Conservation (phyloP, 106 monocot species). For the Vanilla planifolia region DNA sequence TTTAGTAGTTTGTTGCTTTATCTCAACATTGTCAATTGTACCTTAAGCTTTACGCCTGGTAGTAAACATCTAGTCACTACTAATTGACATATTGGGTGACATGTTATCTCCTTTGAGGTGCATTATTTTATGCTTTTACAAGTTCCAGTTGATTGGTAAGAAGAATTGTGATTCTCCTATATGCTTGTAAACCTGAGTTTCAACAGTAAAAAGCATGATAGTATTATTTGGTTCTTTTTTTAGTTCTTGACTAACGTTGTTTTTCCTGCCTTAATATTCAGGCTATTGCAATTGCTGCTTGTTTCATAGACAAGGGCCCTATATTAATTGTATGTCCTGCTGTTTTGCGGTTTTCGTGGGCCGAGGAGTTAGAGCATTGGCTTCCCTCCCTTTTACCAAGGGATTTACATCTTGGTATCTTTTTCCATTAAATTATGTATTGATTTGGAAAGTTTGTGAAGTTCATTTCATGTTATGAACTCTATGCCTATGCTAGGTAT, state of each 20-base stretch:
- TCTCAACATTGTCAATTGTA: too few species aligned
- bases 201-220: background rate
- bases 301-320: slow-evolving; percentile 69
- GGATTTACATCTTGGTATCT: slow-evolving; percentile 94
- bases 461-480: background rate
- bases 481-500: background rate
- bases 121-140: too few species aligned
- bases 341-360: slow-evolving; percentile 92
- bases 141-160: too few species aligned
- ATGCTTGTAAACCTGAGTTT: background rate
- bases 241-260: background rate
- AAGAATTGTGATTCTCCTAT: background rate
- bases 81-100: too few species aligned
- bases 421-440: background rate
- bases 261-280: slow-evolving; percentile 22
- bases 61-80: too few species aligned
- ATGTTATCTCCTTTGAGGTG: too few species aligned
- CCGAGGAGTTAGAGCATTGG: slow-evolving; percentile 94
- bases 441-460: background rate
- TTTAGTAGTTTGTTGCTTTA: too few species aligned
- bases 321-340: slow-evolving; percentile 91
- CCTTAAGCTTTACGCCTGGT: too few species aligned
- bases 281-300: slow-evolving; percentile 90
- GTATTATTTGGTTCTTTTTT: background rate
- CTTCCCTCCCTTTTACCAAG: slow-evolving; percentile 71